Evolutionary conservation across 1,284 basidiomycete species (phyloP).

Genomic region (Rhodotorula sp.): DNA sequence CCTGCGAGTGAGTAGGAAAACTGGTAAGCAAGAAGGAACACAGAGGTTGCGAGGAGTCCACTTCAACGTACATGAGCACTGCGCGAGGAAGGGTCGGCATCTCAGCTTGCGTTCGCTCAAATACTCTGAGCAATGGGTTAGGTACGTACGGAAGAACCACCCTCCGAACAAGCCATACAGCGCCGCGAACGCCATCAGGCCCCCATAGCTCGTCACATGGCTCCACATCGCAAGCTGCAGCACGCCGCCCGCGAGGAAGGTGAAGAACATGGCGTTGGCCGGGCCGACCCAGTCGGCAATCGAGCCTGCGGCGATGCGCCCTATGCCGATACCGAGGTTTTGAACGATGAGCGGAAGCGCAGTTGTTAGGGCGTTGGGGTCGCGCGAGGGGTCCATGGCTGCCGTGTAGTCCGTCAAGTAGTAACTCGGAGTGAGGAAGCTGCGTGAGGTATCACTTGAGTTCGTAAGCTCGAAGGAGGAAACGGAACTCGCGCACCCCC

Average conservation of each 20-base stretch:
- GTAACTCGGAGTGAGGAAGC: conserved; percentile 31
- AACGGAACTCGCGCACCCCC: background rate
- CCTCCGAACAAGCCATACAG: conserved; percentile 25
- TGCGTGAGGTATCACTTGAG: too few species aligned
- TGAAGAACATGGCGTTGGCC: conserved; percentile 34
- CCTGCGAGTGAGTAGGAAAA: conserved; percentile 1
- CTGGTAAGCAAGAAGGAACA: too few species aligned
- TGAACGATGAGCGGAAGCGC: conserved; percentile 37
- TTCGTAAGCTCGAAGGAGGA: background rate
- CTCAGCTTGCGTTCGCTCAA: too few species aligned
- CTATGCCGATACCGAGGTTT: conserved; percentile 34
- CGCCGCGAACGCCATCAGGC: conserved; percentile 30
- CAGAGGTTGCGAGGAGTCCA: too few species aligned
- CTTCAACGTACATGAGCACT: too few species aligned
- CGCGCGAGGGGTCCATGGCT: conserved; percentile 18
- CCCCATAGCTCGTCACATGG: conserved; percentile 17
- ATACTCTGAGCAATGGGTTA: too few species aligned
- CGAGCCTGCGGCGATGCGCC: conserved; percentile 37
- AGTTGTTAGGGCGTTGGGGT: conserved; percentile 27
- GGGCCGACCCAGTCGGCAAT: conserved; percentile 38
- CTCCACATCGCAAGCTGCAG: conserved; percentile 39
- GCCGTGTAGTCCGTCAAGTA: conserved; percentile 35
- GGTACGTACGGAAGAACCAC: conserved; percentile 25
- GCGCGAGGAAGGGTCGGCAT: too few species aligned
- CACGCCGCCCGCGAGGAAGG: conserved; percentile 36